These are phyloP conservation scores for Aureobasidium vineae DNA, from an alignment of 2,329 filamentous ascomycete genomes.

Conservation along the genomic window DNA sequence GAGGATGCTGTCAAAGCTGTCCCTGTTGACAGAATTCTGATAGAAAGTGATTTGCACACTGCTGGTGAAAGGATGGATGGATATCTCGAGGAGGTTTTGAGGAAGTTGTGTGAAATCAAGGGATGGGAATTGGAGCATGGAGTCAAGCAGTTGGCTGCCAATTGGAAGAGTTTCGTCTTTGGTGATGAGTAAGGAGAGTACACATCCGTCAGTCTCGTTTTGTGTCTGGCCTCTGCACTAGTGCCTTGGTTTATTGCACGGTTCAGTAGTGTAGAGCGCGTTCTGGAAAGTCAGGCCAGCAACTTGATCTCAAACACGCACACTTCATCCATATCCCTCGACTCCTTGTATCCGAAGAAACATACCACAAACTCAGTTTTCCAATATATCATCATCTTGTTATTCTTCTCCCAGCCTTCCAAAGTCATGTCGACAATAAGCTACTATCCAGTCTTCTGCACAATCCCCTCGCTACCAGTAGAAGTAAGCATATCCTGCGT, in stretches of 20 bases:
- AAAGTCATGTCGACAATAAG: background rate
- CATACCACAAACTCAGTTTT: background rate
- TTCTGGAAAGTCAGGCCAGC: too few relatives aligned
- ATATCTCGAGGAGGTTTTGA: conserved; percentile 69
- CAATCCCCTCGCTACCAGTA: background rate
- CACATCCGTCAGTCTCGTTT: too few relatives aligned
- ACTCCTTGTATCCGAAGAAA: too few relatives aligned
- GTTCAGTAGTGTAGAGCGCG: too few relatives aligned
- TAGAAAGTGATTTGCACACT: conserved; percentile 86
- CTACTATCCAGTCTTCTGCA: background rate
- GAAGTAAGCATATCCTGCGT: background rate
- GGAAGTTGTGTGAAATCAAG: conserved; percentile 74
- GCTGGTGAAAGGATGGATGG: conserved; percentile 80
- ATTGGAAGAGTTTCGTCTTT: conserved; percentile 76
- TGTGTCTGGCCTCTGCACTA: background rate
- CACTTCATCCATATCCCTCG: too few relatives aligned
- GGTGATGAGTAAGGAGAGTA: conserved; percentile 44
- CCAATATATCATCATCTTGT: background rate
- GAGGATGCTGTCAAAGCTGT: conserved; percentile 67
- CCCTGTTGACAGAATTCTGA: conserved; percentile 73
- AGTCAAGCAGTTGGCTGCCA: conserved; percentile 63
- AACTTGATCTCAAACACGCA: too few relatives aligned
- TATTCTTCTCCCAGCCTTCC: too few relatives aligned
- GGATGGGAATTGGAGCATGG: conserved; percentile 75
- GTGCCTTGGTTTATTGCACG: background rate